Evolutionary conservation across 176 grass and related monocot species (phyloP).

Genomic region (Secale cereale): DNA sequence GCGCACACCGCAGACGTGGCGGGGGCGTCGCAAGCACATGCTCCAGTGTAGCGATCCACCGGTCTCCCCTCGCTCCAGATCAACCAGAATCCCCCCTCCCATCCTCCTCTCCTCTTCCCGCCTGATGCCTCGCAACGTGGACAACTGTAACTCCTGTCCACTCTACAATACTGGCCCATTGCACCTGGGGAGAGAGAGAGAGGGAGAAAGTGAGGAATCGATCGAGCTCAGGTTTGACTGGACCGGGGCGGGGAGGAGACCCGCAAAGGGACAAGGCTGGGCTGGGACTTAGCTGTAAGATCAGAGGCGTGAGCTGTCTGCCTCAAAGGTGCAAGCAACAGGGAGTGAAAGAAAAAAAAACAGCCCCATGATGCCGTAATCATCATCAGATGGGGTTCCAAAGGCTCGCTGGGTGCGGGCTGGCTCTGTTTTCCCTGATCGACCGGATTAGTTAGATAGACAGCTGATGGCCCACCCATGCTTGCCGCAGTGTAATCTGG

Average conservation of each 20-base stretch:
- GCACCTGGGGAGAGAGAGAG: neutral
- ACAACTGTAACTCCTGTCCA: too few species aligned
- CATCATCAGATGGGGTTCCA: slow-evolving; percentile 34
- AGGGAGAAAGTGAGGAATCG: neutral
- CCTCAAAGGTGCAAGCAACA: neutral
- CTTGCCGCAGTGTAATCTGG: neutral
- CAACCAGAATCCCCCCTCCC: too few species aligned
- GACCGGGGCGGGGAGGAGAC: too few species aligned
- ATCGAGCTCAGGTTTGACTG: slow-evolving; percentile 26
- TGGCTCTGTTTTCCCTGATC: slow-evolving; percentile 18
- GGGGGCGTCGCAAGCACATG: too few species aligned
- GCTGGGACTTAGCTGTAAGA: slow-evolving; percentile 69
- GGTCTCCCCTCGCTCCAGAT: too few species aligned
- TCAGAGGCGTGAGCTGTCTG: slow-evolving; percentile 64
- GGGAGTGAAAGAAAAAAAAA: neutral
- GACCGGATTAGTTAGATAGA: neutral
- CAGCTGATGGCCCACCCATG: neutral
- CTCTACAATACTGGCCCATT: neutral
- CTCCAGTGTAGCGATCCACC: too few species aligned
- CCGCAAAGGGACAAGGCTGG: slow-evolving; percentile 32
- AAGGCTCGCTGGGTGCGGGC: neutral
- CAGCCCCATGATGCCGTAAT: slow-evolving; percentile 1
- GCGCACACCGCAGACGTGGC: too few species aligned
- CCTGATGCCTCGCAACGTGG: too few species aligned
- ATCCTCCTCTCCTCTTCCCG: too few species aligned